A percentile compares a stretch with the other conserved stretches of the same genome.
These are phyloP conservation scores for Parascedosporium putredinis DNA, from an alignment of 2,329 filamentous ascomycete genomes.

Conservation along the genomic window DNA sequence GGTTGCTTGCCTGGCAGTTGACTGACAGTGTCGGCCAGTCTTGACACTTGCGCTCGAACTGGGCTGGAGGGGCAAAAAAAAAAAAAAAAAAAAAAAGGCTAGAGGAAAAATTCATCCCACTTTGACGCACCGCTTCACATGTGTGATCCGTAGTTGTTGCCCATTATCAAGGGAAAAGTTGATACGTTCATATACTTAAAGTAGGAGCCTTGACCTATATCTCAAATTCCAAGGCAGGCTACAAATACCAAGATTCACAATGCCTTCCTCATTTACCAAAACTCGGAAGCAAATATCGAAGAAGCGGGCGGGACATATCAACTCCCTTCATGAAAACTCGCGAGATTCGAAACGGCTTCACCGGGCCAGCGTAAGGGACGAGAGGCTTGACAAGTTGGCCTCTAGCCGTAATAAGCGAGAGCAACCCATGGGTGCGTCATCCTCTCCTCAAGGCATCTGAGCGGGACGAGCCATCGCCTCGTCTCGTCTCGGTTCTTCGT, in stretches of 20 bases:
- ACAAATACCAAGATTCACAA: conserved; percentile 23
- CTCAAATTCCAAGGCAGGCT: not conserved
- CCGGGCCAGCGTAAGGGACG: conserved; percentile 68
- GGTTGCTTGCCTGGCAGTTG: no score
- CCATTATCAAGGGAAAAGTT: not conserved
- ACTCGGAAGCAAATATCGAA: conserved; percentile 83
- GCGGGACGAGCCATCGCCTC: not conserved
- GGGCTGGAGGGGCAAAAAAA: no score
- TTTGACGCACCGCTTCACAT: not conserved
- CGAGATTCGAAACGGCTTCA: conserved; percentile 75
- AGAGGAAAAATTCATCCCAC: not conserved
- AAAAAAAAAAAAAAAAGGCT: not conserved
- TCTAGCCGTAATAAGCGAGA: conserved; percentile 64
- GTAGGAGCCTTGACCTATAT: not conserved
- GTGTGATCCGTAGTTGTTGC: not conserved
- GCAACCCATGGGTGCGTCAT: conserved; percentile 54
- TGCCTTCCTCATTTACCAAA: conserved; percentile 72
- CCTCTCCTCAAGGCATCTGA: conserved; percentile 6
- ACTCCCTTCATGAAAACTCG: conserved; percentile 76
- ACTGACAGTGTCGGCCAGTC: not conserved
- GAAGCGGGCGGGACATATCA: conserved; percentile 66
- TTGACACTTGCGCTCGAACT: no score
- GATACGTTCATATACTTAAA: not conserved
- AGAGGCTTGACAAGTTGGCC: conserved; percentile 65
- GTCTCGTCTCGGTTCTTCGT: conserved; percentile 4